phyloP scores from a whole-genome alignment of 495 filamentous ascomycete genomes.

The Daldinia childiae region DNA sequence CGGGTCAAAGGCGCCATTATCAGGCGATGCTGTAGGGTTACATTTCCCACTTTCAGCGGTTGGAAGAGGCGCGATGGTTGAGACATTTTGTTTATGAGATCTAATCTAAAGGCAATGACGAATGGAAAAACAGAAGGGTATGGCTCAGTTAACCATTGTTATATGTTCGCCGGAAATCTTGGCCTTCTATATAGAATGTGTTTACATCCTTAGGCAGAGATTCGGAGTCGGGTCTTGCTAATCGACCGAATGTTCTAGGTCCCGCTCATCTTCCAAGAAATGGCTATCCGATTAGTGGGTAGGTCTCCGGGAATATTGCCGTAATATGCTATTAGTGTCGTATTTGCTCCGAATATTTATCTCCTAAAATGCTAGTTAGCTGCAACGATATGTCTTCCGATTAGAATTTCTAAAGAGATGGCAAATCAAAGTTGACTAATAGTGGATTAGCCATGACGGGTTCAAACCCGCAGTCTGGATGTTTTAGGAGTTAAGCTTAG shows the following conservation, averaged over 20 bases:
- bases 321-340: background rate
- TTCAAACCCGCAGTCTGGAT: background rate
- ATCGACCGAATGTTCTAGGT: background rate
- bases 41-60: slow-evolving; percentile 53
- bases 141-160: no score
- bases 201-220: background rate
- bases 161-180: no score
- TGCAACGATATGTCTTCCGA: no score
- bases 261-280: background rate
- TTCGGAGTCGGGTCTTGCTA: background rate
- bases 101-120: no score
- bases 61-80: slow-evolving; percentile 47
- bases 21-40: slow-evolving; percentile 53
- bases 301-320: background rate
- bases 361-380: background rate
- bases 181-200: background rate
- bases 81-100: no score
- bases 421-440: no score
- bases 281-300: background rate
- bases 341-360: background rate
- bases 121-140: no score
- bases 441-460: no score
- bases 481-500: background rate
- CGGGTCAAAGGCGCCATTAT: slow-evolving; percentile 60
- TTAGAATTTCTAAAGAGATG: no score